Evolutionary conservation across 2,329 filamentous ascomycete species (phyloP).

Genomic region (Neonectria neomacrospora): DNA sequence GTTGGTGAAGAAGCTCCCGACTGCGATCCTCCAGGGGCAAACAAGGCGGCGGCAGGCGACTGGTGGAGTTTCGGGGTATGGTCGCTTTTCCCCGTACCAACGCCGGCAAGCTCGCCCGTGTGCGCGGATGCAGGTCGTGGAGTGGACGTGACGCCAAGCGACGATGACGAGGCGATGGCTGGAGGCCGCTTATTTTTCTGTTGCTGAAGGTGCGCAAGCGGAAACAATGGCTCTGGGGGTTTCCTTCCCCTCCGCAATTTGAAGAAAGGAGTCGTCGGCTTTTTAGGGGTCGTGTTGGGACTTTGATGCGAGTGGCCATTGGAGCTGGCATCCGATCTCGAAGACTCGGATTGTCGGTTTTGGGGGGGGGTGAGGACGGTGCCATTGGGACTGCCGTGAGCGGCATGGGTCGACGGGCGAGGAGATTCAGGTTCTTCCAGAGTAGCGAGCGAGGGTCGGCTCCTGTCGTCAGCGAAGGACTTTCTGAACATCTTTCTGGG

Average conservation of each 20-base stretch:
- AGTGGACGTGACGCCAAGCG: constrained; percentile 52
- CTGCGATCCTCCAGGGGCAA: constrained; percentile 53
- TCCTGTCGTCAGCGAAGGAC: constrained; percentile 58
- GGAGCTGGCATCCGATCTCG: constrained; percentile 86
- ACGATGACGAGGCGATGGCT: constrained; percentile 54
- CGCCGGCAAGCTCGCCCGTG: constrained; percentile 42
- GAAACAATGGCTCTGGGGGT: constrained; percentile 81
- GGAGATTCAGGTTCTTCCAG: constrained; percentile 67
- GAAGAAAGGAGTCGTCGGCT: constrained; percentile 80
- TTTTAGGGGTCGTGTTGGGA: constrained; percentile 69
- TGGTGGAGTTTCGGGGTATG: constrained; percentile 36
- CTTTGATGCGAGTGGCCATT: constrained; percentile 70
- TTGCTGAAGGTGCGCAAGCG: constrained; percentile 84
- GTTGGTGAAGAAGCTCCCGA: constrained; percentile 76
- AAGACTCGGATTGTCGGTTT: constrained; percentile 75
- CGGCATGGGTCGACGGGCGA: constrained; percentile 46
- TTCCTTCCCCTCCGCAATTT: constrained; percentile 81
- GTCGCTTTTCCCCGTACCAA: constrained; percentile 35
- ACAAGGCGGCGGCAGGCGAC: constrained; percentile 62
- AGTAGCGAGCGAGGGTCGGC: constrained; percentile 46
- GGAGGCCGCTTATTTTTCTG: constrained; percentile 66
- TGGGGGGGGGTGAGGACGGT: constrained; percentile 61
- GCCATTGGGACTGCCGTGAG: constrained; percentile 42
- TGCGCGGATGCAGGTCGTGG: constrained; percentile 51
- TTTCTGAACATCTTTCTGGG: constrained; percentile 45